phyloP scores from a whole-genome alignment of 352 stramenopile species.

The Pythium apleroticum region DNA sequence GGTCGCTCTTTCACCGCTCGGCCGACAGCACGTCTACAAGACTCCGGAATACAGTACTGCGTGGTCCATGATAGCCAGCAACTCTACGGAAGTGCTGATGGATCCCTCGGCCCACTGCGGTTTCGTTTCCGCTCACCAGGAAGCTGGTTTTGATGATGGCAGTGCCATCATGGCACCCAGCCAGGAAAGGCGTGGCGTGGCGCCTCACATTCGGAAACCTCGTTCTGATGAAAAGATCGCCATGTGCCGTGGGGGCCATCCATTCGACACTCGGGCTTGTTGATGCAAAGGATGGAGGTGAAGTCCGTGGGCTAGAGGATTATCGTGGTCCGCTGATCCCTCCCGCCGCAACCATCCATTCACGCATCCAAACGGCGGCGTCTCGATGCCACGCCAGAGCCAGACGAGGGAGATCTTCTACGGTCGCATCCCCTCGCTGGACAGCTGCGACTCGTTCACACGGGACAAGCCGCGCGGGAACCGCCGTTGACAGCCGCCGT shows the following conservation, averaged over 20 bases:
- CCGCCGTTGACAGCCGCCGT: slow-evolving; percentile 2
- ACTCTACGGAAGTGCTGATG: too few relatives aligned
- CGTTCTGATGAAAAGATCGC: background rate
- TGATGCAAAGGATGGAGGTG: too few relatives aligned
- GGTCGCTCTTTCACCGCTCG: too few relatives aligned
- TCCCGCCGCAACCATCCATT: background rate
- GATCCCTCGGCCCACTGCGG: too few relatives aligned
- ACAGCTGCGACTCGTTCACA: background rate
- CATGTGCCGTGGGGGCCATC: background rate
- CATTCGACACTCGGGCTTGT: background rate
- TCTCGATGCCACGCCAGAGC: background rate
- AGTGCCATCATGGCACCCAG: too few relatives aligned
- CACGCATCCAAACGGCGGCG: background rate
- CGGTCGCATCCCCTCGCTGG: background rate
- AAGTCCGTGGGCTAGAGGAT: too few relatives aligned
- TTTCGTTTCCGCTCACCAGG: background rate
- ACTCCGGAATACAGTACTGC: too few relatives aligned
- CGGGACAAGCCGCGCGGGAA: slow-evolving; percentile 10
- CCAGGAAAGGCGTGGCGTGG: background rate
- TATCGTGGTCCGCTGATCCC: too few relatives aligned
- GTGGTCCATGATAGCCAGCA: too few relatives aligned
- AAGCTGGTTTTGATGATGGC: background rate
- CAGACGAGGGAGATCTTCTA: background rate
- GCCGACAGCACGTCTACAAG: too few relatives aligned
- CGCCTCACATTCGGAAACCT: background rate